Percentiles rank a stretch among this genome's conserved stretches.
phyloP scores from a whole-genome alignment of 1,139 yeast genomes.

The Scheffersomyces illinoinensis region DNA sequence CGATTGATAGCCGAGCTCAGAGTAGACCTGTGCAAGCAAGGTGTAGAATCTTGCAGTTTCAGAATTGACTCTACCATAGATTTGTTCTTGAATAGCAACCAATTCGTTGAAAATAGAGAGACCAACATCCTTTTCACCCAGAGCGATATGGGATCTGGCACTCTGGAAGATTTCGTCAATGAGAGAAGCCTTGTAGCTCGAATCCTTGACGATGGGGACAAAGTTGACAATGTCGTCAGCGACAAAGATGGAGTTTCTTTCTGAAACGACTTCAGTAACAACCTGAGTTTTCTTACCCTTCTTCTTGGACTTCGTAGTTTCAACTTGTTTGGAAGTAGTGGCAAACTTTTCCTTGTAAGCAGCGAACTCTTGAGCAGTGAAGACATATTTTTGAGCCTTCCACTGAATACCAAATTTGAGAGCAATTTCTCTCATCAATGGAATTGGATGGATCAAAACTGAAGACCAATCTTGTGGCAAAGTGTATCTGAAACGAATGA shows the following conservation, averaged over 20 bases:
- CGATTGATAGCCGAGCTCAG: constrained; percentile 55
- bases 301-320: constrained; percentile 25
- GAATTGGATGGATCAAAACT: constrained; percentile 34
- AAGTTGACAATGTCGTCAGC: constrained; percentile 67
- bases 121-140: constrained; percentile 50
- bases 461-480: constrained; percentile 53
- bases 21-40: constrained; percentile 64
- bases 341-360: constrained; percentile 20
- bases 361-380: constrained; percentile 49
- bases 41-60: constrained; percentile 75
- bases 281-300: constrained; percentile 36
- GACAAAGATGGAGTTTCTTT: constrained; percentile 46
- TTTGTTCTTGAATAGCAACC: constrained; percentile 73
- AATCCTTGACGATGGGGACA: constrained; percentile 72
- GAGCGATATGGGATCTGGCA: constrained; percentile 54
- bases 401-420: constrained; percentile 86
- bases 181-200: constrained; percentile 63
- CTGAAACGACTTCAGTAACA: constrained; percentile 14
- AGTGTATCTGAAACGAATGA: constrained; percentile 59
- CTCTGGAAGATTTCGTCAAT: constrained; percentile 80
- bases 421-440: constrained; percentile 72
- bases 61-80: constrained; percentile 78
- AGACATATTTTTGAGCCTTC: constrained; percentile 54
- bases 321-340: constrained; percentile 16
- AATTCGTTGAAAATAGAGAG: constrained; percentile 67